Evolutionary conservation across 768 basidiomycete genomes (phyloP).

Genomic region (Lentinula edodes): DNA sequence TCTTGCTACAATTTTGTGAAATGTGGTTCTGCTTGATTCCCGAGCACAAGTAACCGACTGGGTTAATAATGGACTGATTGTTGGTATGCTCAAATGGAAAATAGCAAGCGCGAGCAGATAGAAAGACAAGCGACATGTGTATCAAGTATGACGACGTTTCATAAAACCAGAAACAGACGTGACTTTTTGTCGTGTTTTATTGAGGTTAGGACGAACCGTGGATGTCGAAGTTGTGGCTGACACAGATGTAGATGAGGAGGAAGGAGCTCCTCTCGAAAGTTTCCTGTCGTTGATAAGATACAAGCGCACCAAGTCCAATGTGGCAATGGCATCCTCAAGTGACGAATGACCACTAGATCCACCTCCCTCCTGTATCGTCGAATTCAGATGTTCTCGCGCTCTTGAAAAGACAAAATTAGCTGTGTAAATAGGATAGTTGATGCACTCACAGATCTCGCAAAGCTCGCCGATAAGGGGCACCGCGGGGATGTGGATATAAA

Average conservation of each 20-base stretch:
- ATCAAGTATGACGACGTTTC: neutral
- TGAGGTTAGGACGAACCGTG: neutral
- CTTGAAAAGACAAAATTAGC: slow-evolving; percentile 30
- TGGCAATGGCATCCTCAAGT: slow-evolving; percentile 83
- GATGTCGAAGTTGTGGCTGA: neutral
- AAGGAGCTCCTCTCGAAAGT: neutral
- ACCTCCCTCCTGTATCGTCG: slow-evolving; percentile 77
- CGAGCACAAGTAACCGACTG: no score
- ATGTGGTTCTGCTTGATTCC: no score
- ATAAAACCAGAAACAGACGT: neutral
- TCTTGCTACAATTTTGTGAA: no score
- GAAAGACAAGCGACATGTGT: neutral
- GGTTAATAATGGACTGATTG: no score
- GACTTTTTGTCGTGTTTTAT: neutral
- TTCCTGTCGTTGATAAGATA: slow-evolving; percentile 54
- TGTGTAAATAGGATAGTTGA: neutral
- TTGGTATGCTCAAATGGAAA: no score
- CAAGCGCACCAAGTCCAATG: slow-evolving; percentile 85
- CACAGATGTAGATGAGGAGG: neutral
- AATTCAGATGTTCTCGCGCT: slow-evolving; percentile 75
- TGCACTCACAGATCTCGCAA: slow-evolving; percentile 71
- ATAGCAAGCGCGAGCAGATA: no score
- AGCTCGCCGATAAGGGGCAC: slow-evolving; percentile 75
- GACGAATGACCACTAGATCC: slow-evolving; percentile 81
- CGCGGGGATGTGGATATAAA: slow-evolving; percentile 74